A percentile compares a stretch with the other conserved stretches of the same genome.
Conservation (phyloP, 1,139 yeast species). For the Taiozyma sp. region DNA sequence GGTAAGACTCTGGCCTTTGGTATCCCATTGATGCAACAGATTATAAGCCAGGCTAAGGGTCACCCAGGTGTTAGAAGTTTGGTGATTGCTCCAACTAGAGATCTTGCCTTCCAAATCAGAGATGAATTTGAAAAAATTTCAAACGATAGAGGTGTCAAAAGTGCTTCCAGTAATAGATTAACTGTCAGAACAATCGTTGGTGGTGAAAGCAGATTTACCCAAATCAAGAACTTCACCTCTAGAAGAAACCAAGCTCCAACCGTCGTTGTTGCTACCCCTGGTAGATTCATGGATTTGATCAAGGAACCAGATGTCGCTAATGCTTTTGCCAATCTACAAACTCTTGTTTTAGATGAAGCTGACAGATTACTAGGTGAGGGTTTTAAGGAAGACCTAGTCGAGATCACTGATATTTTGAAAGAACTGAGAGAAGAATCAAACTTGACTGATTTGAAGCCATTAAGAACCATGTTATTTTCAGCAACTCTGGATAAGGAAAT, state of each 20-base stretch:
- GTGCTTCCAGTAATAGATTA: slow-evolving; percentile 30
- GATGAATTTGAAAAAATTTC: slow-evolving; percentile 52
- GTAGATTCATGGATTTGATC: slow-evolving; percentile 67
- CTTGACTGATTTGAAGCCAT: slow-evolving; percentile 24
- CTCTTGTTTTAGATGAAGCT: slow-evolving; percentile 84
- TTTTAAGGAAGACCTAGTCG: slow-evolving; percentile 58
- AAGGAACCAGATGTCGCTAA: slow-evolving; percentile 40
- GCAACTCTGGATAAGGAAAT: slow-evolving; percentile 82
- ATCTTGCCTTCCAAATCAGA: slow-evolving; percentile 81
- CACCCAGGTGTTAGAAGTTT: slow-evolving; percentile 47
- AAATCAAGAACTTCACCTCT: slow-evolving; percentile 30
- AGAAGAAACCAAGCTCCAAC: slow-evolving; percentile 30
- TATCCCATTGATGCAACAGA: slow-evolving; percentile 65
- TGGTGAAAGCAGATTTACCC: slow-evolving; percentile 39
- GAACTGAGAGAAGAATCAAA: slow-evolving; percentile 29
- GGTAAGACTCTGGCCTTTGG: slow-evolving; percentile 89
- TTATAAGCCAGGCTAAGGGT: slow-evolving; percentile 32
- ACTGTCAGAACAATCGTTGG: slow-evolving; percentile 39
- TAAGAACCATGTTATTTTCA: slow-evolving; percentile 74
- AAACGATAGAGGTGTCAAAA: slow-evolving; percentile 26
- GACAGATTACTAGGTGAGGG: slow-evolving; percentile 79
- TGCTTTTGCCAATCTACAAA: slow-evolving; percentile 50
- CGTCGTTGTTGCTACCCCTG: slow-evolving; percentile 87
- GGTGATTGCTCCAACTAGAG: slow-evolving; percentile 88
- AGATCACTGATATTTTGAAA: slow-evolving; percentile 48